phyloP scores from a whole-genome alignment of 495 filamentous ascomycete species.

The Aspergillus cavernicola region DNA sequence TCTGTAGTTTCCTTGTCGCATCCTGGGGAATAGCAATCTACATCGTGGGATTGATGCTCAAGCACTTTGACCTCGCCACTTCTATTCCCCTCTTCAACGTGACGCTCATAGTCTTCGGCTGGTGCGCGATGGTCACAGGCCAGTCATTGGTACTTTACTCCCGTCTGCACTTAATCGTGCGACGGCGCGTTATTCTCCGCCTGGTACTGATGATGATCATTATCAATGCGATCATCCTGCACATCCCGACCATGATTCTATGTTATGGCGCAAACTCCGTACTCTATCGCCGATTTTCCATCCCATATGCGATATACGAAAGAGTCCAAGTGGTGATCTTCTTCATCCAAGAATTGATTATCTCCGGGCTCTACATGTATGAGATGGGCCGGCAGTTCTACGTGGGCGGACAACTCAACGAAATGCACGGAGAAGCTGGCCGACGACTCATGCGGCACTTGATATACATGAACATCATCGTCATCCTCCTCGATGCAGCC shows the following conservation, averaged over 20 bases:
- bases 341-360: too few relatives aligned
- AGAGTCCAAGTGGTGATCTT: too few relatives aligned
- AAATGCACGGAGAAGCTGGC: too few relatives aligned
- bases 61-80: constrained; percentile 28
- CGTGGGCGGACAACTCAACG: too few relatives aligned
- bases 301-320: background rate
- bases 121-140: constrained; percentile 5
- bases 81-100: background rate
- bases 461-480: too few relatives aligned
- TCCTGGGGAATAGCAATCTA: too few relatives aligned
- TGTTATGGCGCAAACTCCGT: background rate
- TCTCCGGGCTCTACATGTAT: too few relatives aligned
- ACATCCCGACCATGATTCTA: constrained; percentile 50
- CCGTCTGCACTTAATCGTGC: constrained; percentile 57
- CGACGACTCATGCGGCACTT: too few relatives aligned
- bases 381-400: too few relatives aligned
- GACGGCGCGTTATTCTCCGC: constrained; percentile 41
- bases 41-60: too few relatives aligned
- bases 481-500: too few relatives aligned
- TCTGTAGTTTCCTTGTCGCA: too few relatives aligned
- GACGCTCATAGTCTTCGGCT: background rate
- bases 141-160: constrained; percentile 45
- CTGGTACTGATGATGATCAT: constrained; percentile 54
- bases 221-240: constrained; percentile 44
- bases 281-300: background rate